Base-by-base conservation (phyloP, 1,139 yeast species). In the Petasospora fabianii region DNA sequence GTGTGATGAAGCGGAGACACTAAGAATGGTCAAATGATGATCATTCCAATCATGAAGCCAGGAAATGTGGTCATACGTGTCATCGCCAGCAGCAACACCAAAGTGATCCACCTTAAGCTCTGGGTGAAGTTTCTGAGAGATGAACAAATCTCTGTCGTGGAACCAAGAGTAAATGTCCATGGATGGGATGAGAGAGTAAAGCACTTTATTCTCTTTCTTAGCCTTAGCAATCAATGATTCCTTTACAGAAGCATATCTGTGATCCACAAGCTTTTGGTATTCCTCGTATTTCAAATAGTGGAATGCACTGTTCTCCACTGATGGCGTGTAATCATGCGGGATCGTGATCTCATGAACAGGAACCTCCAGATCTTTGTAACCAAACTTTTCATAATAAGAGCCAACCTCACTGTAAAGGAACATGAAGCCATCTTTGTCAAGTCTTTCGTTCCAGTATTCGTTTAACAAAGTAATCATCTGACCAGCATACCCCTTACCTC, bases 401-500 rank as follows among this genome's bases (percentile, higher is more conserved):
- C 87, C 90, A 28, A 84, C 72, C 53, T 83, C 94, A 26, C 88
- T 80, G 66, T 83, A 84, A 43, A 54, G 40, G 32, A 45, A 41
- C 32, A 44, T 50, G 27, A 52, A 50, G 0, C 42, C 24, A 8
- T 45, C 41, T 6, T 38, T 27, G 21, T 38, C 46, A 20, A 51
- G 34, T 19, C 44, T 39, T 38, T 66, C 60, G 47, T 75, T 78
- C 44, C 69, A 63, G 35, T 49, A 52, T 13, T 61, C 49, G 38
- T 65, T 63, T 24, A 71, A 54, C 15, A 46, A 35, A 3, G 41
- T 41, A 35, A 84, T 68, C 86, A 84, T 75, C 27, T 65, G 54
- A 20, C 63, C 62, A 2, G 86, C 90, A 51, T 77, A 77, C 1
- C 92, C 88, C 48, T 74, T 71, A 17, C 82, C 80, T 42, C 95